Evolutionary conservation across 1,139 yeast genomes (phyloP).

Genomic region (Hemisphaericaspora xylofermentans): DNA sequence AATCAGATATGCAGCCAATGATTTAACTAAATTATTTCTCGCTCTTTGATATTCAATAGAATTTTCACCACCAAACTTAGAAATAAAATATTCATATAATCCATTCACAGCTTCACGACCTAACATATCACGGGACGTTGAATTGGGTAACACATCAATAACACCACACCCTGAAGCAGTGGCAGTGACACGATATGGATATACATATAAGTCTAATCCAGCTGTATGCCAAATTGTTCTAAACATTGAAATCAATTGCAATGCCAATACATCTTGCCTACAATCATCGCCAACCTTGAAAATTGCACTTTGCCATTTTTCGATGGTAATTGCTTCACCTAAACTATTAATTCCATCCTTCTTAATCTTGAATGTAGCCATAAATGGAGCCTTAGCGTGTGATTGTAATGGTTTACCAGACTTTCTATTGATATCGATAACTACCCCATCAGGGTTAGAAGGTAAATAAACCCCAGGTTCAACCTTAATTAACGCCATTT

Average conservation of each 20-base stretch:
- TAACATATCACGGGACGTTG: conserved; percentile 95
- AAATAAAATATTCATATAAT: conserved; percentile 83
- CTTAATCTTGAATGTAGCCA: conserved; percentile 90
- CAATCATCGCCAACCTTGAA: conserved; percentile 99
- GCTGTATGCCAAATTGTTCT: conserved; percentile 85
- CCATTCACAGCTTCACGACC: conserved; percentile 99
- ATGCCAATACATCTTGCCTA: conserved; percentile 93
- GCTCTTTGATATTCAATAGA: conserved; percentile 89
- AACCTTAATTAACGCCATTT: conserved; percentile 78
- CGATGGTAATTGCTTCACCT: conserved; percentile 49
- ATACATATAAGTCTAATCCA: conserved; percentile 88
- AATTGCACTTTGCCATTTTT: conserved; percentile 90
- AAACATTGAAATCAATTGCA: conserved; percentile 89
- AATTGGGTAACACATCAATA: conserved; percentile 93
- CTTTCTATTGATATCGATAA: conserved; percentile 85
- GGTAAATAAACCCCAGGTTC: conserved; percentile 90
- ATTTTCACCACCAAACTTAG: conserved; percentile 92
- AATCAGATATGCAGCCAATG: conserved; percentile 93
- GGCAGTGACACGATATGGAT: conserved; percentile 94
- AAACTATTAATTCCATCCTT: conserved; percentile 46
- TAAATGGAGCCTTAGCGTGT: conserved; percentile 97
- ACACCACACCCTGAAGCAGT: conserved; percentile 99
- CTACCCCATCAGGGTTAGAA: conserved; percentile 94
- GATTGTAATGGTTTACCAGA: conserved; percentile 97
- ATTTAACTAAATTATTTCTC: conserved; percentile 86